Evolutionary conservation across 495 filamentous ascomycete genomes (phyloP).

Genomic region (Beverwykella pulmonaria): DNA sequence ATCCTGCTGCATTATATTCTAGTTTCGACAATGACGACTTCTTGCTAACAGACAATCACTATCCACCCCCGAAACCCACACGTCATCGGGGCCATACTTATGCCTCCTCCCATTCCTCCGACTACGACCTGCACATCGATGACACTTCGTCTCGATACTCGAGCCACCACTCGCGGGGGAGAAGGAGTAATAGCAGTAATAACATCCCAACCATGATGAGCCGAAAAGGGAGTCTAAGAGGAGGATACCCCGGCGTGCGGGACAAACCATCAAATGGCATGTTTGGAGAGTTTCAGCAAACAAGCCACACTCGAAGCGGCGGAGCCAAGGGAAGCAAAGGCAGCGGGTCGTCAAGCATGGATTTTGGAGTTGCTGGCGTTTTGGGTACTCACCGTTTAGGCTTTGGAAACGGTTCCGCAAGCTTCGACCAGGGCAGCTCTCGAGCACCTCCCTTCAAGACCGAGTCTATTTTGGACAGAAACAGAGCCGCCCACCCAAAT

Average conservation of each 20-base stretch:
- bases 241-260: conserved; percentile 49
- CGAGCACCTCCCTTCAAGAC: conserved; percentile 21
- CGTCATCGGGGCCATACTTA: conserved; percentile 61
- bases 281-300: conserved; percentile 24
- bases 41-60: conserved; percentile 33
- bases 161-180: conserved; percentile 59
- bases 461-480: conserved; percentile 38
- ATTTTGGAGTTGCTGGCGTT: conserved; percentile 62
- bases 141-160: conserved; percentile 68
- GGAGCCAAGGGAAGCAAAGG: conserved; percentile 71
- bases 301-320: conserved; percentile 29
- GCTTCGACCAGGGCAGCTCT: conserved; percentile 69
- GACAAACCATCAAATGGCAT: conserved; percentile 37
- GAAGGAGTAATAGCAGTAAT: conserved; percentile 82
- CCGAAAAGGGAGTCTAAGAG: conserved; percentile 65
- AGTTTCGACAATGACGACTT: conserved; percentile 34
- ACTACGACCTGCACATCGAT: conserved; percentile 66
- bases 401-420: conserved; percentile 68
- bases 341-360: conserved; percentile 70
- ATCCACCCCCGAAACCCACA: conserved; percentile 20
- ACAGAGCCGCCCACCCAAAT: conserved; percentile 32
- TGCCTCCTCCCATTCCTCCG: conserved; percentile 73
- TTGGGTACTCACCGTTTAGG: conserved; percentile 60
- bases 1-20: conserved; percentile 27
- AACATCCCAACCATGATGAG: conserved; percentile 65